Conservation (phyloP, 306 rosid genomes). For the Arachis hypogaea region DNA sequence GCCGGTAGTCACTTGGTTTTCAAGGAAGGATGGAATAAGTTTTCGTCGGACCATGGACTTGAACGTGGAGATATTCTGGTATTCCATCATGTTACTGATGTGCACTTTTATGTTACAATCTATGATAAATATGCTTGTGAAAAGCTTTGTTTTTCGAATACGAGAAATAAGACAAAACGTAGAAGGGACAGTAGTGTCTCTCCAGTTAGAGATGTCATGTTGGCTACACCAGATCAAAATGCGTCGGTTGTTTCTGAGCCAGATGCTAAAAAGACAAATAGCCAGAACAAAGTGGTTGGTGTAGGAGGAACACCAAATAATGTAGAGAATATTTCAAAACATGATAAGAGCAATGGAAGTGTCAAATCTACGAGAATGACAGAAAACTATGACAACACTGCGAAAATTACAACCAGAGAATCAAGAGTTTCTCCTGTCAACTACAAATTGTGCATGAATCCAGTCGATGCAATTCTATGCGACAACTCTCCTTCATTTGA, state of each 20-base stretch:
- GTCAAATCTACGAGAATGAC: neutral
- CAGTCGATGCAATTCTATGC: conserved; percentile 26
- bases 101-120: conserved; percentile 58
- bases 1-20: conserved; percentile 53
- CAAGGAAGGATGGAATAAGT: conserved; percentile 64
- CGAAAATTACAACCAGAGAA: conserved; percentile 15
- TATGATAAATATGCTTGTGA: conserved; percentile 59
- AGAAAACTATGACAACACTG: conserved; percentile 49
- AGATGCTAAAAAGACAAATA: conserved; percentile 2
- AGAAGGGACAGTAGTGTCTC: conserved; percentile 16
- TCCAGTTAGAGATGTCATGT: conserved; percentile 22
- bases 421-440: conserved; percentile 33
- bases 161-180: conserved; percentile 39
- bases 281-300: neutral
- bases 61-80: conserved; percentile 58
- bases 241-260: conserved; percentile 17
- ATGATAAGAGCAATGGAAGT: conserved; percentile 22
- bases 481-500: conserved; percentile 30
- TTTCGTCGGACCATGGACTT: conserved; percentile 54
- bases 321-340: conserved; percentile 20
- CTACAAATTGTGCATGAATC: conserved; percentile 11
- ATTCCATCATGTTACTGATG: conserved; percentile 46
- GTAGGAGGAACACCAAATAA: conserved; percentile 7
- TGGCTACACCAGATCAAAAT: conserved; percentile 25
- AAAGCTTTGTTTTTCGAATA: conserved; percentile 43